phyloP scores from a whole-genome alignment of 352 stramenopile genomes.

The Pythium rishiriense region DNA sequence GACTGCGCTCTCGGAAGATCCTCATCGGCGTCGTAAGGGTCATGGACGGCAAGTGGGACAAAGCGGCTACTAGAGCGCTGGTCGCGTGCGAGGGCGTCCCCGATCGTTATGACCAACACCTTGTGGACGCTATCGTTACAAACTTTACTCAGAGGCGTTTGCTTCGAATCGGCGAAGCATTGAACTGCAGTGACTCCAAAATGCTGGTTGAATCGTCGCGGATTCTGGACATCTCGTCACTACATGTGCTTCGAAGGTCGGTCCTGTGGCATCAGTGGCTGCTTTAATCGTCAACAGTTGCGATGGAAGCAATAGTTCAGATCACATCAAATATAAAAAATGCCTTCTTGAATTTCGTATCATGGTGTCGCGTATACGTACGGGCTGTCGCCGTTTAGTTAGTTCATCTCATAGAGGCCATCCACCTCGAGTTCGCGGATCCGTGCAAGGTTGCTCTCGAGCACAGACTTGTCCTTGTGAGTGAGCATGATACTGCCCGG shows the following conservation, averaged over 20 bases:
- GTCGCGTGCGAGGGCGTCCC: too few species aligned
- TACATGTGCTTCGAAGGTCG: conserved; percentile 62
- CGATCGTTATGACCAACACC: too few species aligned
- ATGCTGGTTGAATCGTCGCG: too few species aligned
- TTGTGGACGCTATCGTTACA: too few species aligned
- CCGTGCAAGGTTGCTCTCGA: conserved; percentile 86
- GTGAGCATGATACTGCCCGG: conserved; percentile 94
- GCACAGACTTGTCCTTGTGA: conserved; percentile 82
- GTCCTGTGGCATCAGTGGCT: conserved; percentile 63
- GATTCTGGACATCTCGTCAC: too few species aligned
- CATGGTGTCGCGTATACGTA: not conserved
- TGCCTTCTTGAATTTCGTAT: not conserved
- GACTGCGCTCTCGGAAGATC: too few species aligned
- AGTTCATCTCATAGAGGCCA: conserved; percentile 68
- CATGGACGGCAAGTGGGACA: too few species aligned
- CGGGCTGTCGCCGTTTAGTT: not conserved
- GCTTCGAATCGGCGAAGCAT: too few species aligned
- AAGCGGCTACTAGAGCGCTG: too few species aligned
- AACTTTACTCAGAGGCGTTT: too few species aligned
- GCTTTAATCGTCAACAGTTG: conserved; percentile 58
- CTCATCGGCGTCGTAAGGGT: too few species aligned
- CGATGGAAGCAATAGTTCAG: conserved; percentile 2
- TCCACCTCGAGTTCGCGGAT: conserved; percentile 88
- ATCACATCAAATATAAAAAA: conserved; percentile 4
- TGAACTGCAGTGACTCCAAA: too few species aligned